Evolutionary conservation across 2,329 filamentous ascomycete species (phyloP).

Genomic region (Simplicillium aogashimaense): DNA sequence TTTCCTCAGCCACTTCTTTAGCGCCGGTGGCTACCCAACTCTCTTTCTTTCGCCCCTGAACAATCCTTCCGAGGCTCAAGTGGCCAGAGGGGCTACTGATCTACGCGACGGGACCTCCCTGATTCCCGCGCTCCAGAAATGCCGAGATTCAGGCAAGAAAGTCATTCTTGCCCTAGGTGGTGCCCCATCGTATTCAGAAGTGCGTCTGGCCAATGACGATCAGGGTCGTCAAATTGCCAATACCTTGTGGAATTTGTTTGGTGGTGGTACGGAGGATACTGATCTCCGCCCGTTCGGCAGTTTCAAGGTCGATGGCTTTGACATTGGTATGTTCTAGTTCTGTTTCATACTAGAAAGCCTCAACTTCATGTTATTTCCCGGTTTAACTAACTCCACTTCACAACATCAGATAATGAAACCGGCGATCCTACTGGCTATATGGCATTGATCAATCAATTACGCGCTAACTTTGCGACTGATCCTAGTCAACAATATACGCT

Average conservation of each 20-base stretch:
- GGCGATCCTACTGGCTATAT: conserved; percentile 48
- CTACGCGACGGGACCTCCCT: not conserved
- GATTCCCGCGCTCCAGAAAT: conserved; percentile 30
- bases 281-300: conserved; percentile 54
- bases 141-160: conserved; percentile 55
- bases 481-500: conserved; percentile 40
- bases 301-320: conserved; percentile 60
- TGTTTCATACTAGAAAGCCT: not conserved
- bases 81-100: not conserved
- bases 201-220: conserved; percentile 36
- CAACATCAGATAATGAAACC: conserved; percentile 34
- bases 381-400: too few relatives aligned
- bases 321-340: conserved; percentile 30
- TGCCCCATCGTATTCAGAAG: conserved; percentile 54
- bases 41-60: not conserved
- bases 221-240: conserved; percentile 44
- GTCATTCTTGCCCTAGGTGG: conserved; percentile 61
- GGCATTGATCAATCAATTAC: conserved; percentile 47
- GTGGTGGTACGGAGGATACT: conserved; percentile 26
- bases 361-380: too few relatives aligned
- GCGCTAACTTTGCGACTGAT: conserved; percentile 39
- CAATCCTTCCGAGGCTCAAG: not conserved
- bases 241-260: conserved; percentile 58
- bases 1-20: conserved; percentile 1
- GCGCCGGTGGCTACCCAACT: conserved; percentile 1